These are phyloP conservation scores for Populus tomentosa DNA, from an alignment of 441 rosid species.

Conservation along the genomic window DNA sequence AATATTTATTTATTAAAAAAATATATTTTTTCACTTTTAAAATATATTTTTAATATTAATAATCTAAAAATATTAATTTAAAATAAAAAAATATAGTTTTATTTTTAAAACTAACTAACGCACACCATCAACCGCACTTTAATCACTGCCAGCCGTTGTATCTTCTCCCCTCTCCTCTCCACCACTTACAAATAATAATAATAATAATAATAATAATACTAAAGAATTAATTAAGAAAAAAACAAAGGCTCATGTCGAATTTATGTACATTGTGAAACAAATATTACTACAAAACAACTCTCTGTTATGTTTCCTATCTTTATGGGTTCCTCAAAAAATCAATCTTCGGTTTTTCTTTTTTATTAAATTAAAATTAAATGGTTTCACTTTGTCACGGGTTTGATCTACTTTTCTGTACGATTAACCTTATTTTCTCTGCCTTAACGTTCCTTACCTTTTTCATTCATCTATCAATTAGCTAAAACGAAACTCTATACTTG, in stretches of 20 bases:
- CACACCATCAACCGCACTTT: background rate
- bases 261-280: too few species aligned
- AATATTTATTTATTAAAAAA: too few species aligned
- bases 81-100: too few species aligned
- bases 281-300: background rate
- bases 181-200: background rate
- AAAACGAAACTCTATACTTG: background rate
- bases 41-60: too few species aligned
- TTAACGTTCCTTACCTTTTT: constrained; percentile 13
- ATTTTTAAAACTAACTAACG: too few species aligned
- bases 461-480: background rate
- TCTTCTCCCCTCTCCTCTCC: background rate
- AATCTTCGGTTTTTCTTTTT: background rate
- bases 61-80: too few species aligned
- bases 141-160: background rate
- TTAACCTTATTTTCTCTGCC: constrained; percentile 6
- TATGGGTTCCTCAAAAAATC: background rate
- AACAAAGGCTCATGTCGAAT: too few species aligned
- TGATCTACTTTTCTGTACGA: constrained; percentile 6
- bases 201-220: background rate
- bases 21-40: too few species aligned
- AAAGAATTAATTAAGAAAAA: too few species aligned
- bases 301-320: background rate
- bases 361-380: constrained; percentile 6
- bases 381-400: constrained; percentile 6